Evolutionary conservation across 2,329 filamentous ascomycete species (phyloP).

Genomic region (Fusarium napiforme): DNA sequence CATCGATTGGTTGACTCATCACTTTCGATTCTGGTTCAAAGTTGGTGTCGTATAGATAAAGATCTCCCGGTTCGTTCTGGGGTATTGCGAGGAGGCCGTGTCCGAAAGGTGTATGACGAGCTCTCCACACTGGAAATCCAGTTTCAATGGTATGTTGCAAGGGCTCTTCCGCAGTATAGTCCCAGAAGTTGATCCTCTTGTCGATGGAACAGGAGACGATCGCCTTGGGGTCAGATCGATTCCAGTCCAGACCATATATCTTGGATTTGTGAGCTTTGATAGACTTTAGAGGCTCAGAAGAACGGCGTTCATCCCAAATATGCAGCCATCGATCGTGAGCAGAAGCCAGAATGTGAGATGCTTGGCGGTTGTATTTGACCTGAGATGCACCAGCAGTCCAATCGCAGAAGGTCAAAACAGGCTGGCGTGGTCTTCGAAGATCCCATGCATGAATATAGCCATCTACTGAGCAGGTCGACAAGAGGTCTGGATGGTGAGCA

Average conservation of each 20-base stretch:
- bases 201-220: slow-evolving; percentile 91
- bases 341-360: slow-evolving; percentile 87
- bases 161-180: slow-evolving; percentile 72
- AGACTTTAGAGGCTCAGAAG: slow-evolving; percentile 80
- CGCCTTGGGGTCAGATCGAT: slow-evolving; percentile 76
- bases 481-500: slow-evolving; percentile 87
- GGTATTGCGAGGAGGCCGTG: slow-evolving; percentile 90
- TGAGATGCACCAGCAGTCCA: slow-evolving; percentile 95
- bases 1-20: slow-evolving; percentile 61
- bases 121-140: slow-evolving; percentile 89
- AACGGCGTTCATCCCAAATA: slow-evolving; percentile 89
- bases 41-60: slow-evolving; percentile 84
- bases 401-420: slow-evolving; percentile 85
- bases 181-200: slow-evolving; percentile 94
- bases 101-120: slow-evolving; percentile 90
- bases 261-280: slow-evolving; percentile 92
- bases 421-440: slow-evolving; percentile 76
- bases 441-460: slow-evolving; percentile 96
- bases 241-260: slow-evolving; percentile 97
- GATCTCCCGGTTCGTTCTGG: slow-evolving; percentile 84
- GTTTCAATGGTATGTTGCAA: slow-evolving; percentile 84
- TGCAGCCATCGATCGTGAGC: slow-evolving; percentile 89
- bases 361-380: slow-evolving; percentile 92
- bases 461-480: slow-evolving; percentile 92
- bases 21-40: slow-evolving; percentile 58